Evolutionary conservation across 192 early-diverging fungal species (phyloP), one percentile per base, ranked within the genome.

Genomic region (Piromyces finnis): DNA sequence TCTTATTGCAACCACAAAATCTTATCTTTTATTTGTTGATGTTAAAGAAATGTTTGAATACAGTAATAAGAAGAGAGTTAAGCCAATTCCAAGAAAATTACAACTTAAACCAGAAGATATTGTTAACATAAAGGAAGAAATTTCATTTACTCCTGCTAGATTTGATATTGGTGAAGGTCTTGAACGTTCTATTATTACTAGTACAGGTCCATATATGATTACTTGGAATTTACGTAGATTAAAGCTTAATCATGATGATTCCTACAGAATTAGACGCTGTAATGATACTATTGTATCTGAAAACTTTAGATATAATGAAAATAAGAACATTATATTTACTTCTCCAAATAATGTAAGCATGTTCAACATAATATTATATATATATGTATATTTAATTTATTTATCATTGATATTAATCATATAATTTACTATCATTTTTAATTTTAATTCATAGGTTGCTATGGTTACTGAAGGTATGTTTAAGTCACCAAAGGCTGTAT

Each of bases 211-310:
- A 27, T 96, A 91, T 85, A 94, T 97, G 32, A 91, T 98, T 78
- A 92, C 93, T 17, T 98, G 96, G 96, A 96, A 93, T 84, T 92
- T 98, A 84, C 86, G 91, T 18, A 86, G 91, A 11, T 93, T 94
- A n/a, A 92, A 93, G 84, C 84, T 86, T 51, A 94, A 93, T 14
- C 91, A 93, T 39, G 86, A 89, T 5, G 87, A 92, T 81, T 93
- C 94, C 80, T 98, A 98, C 85, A 88, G 89, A 17, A 96, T 98
- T 85, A 96, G 95, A 85, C 88, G 93, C 83, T 98, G 94, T 79
- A 80, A 86, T 3, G 93, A 95, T 51, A 82, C 86, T 16, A 92
- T 98, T 27, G 95, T 97, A 13, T 93, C 94, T 5, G 95, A 96
- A 83, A 94, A 96, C 87, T 98, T 98, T 84, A 86, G 91, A 84